Conservation (phyloP, 2,329 filamentous ascomycete genomes). For the Xylaria sp. region DNA sequence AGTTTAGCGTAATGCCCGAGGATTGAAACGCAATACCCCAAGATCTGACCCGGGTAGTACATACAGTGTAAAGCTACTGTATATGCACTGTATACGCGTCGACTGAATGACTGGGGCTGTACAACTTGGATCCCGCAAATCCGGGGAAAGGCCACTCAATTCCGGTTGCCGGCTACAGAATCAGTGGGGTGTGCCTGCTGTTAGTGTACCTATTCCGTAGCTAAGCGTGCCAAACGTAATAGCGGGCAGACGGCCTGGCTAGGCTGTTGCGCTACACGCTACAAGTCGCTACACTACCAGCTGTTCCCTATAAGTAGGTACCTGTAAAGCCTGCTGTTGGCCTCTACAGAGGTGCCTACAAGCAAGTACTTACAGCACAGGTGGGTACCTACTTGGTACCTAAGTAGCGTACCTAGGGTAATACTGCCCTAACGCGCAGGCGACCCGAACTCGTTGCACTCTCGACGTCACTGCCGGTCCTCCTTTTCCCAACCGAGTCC, state of each 20-base stretch:
- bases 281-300: too few species aligned
- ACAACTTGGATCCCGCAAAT: constrained; percentile 15
- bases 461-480: neutral
- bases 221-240: neutral
- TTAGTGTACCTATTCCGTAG: too few species aligned
- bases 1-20: too few species aligned
- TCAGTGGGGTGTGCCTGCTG: neutral
- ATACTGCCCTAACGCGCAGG: neutral
- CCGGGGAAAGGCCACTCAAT: constrained; percentile 18
- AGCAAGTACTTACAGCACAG: too few species aligned
- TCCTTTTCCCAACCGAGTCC: neutral
- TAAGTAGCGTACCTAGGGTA: too few species aligned
- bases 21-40: too few species aligned
- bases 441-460: constrained; percentile 2
- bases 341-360: too few species aligned
- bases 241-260: constrained; percentile 1
- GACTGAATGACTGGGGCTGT: neutral
- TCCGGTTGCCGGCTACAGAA: constrained; percentile 5
- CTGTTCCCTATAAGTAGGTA: too few species aligned
- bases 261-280: neutral
- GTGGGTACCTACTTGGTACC: neutral
- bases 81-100: neutral
- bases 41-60: too few species aligned
- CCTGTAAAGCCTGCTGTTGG: too few species aligned
- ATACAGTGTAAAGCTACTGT: neutral